Base-by-base conservation (phyloP, 805 yeast genomes). In the Scheffersomyces lignosus region DNA sequence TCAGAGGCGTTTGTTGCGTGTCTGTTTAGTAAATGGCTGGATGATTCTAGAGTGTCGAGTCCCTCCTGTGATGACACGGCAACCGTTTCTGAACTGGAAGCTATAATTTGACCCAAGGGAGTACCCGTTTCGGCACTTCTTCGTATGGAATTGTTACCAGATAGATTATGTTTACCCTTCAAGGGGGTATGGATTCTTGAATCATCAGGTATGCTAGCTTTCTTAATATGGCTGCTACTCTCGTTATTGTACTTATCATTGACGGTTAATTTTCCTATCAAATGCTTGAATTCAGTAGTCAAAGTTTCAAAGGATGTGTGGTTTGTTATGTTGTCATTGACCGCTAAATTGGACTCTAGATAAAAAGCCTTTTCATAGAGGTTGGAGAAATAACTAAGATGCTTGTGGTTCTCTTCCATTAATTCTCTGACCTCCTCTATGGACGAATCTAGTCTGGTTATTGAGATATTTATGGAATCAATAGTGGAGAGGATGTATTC, bases 311-410 rank as follows among this genome's bases (percentile, higher is more conserved):
- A 58, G 4, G 60, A 50, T 15, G 59, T 54, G 31, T 51, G 57
- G 42, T 61, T 64, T 36, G 70, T 61, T 22, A 54, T 38, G 13
- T 29, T 27, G 44, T 67, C 73, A 36, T 64, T 65, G 15, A 48
- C 24, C 20, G 45, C 49, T 32, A 66, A 34, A 38, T 53, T 60
- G 10, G 64, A 52, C 43, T 68, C 73, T 23, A 68, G 52, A 34
- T 58, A 55, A 34, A 53, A 53, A 4, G 63, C 47, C 48, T 57
- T 63, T 29, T 60, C 64, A 26, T 55, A 47, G 27, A 69, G 52
- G 15, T 52, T 58, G 41, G 56, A 51, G 38, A 64, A 54, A 29
- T 58, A 58, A 18, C 33, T 47, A 27, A 60, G 40, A 29, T 44
- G 52, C 16, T 34, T 31, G 27, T 45, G 44, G 45, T 66, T 66